phyloP scores from a whole-genome alignment of 2,329 filamentous ascomycete genomes.

The Incumbomyces delicatus region DNA sequence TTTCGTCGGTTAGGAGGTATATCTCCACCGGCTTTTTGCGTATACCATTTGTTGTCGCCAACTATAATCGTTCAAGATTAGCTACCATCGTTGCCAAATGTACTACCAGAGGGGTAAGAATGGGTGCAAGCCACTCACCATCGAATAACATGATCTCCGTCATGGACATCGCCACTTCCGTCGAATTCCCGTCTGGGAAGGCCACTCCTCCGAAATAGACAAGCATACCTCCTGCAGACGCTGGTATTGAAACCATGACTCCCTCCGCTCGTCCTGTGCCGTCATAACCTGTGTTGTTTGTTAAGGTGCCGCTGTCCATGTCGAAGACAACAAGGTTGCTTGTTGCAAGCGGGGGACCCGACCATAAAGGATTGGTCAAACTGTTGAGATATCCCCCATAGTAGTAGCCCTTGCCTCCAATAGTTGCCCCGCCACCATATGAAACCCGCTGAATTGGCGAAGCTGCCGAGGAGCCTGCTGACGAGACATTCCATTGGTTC shows the following conservation, averaged over 20 bases:
- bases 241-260: slow-evolving; percentile 50
- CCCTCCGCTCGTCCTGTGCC: slow-evolving; percentile 49
- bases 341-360: slow-evolving; percentile 38
- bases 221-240: slow-evolving; percentile 49
- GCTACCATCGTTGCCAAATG: too few relatives aligned
- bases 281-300: slow-evolving; percentile 47
- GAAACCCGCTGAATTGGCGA: slow-evolving; percentile 38
- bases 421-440: slow-evolving; percentile 48
- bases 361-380: slow-evolving; percentile 43
- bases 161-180: slow-evolving; percentile 36
- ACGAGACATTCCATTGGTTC: slow-evolving; percentile 45
- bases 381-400: slow-evolving; percentile 54
- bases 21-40: slow-evolving; percentile 11
- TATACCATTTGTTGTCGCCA: slow-evolving; percentile 36
- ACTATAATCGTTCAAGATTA: too few relatives aligned
- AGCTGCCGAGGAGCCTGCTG: slow-evolving; percentile 25
- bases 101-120: too few relatives aligned
- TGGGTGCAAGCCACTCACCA: background rate
- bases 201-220: slow-evolving; percentile 54
- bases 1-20: slow-evolving; percentile 8
- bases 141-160: slow-evolving; percentile 51
- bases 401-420: slow-evolving; percentile 50
- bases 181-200: slow-evolving; percentile 40
- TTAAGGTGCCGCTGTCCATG: slow-evolving; percentile 43
- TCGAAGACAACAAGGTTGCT: slow-evolving; percentile 47